phyloP scores from a whole-genome alignment of 768 basidiomycete species.

The Tephrocybe rancida region DNA sequence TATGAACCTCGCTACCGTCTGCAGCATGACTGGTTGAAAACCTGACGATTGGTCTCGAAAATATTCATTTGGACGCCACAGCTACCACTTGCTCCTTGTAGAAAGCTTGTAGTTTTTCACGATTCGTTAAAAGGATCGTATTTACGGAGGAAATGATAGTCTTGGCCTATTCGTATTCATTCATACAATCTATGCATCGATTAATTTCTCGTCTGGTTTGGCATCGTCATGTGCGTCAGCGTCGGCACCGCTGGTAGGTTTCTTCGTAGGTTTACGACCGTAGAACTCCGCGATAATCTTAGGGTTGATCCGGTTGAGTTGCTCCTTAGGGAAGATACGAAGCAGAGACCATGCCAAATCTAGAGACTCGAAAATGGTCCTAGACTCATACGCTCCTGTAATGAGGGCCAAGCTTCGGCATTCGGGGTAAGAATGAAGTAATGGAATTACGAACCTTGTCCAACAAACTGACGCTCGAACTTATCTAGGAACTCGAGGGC shows the following conservation, averaged over 20 bases:
- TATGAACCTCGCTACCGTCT: neutral
- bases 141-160: slow-evolving; percentile 14
- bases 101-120: slow-evolving; percentile 8
- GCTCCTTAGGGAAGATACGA: slow-evolving; percentile 98
- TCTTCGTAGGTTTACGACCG: slow-evolving; percentile 77
- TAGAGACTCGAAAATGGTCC: slow-evolving; percentile 95
- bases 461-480: slow-evolving; percentile 97
- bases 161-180: slow-evolving; percentile 12
- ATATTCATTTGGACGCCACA: slow-evolving; percentile 7
- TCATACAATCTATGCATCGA: slow-evolving; percentile 69
- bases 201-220: slow-evolving; percentile 51
- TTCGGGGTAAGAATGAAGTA: slow-evolving; percentile 6
- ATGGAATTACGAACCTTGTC: slow-evolving; percentile 68
- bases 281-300: slow-evolving; percentile 96
- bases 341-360: slow-evolving; percentile 97
- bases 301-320: slow-evolving; percentile 96
- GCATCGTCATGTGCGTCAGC: slow-evolving; percentile 45
- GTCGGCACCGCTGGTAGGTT: slow-evolving; percentile 52
- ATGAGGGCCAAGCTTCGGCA: slow-evolving; percentile 14
- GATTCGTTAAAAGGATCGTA: slow-evolving; percentile 7
- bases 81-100: neutral
- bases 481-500: slow-evolving; percentile 97
- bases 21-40: neutral
- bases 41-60: neutral
- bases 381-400: slow-evolving; percentile 88